Evolutionary conservation across 768 basidiomycete species (phyloP).

Genomic region (Lactifluus subvellereus): DNA sequence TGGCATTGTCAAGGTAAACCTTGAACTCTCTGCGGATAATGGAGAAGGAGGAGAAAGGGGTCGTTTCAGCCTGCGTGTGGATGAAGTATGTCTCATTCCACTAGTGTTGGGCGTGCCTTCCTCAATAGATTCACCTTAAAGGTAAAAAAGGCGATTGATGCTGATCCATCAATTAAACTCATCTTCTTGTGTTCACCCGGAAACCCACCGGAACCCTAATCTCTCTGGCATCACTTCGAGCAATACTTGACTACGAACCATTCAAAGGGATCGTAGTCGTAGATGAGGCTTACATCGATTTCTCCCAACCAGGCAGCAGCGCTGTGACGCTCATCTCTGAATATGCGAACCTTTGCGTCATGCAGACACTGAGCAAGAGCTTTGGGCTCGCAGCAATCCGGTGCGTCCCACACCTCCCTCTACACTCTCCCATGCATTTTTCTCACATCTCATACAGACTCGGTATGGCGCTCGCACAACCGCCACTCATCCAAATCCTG

Average conservation of each 20-base stretch:
- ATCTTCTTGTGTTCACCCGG: constrained; percentile 96
- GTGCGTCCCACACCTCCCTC: constrained; percentile 38
- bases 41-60: constrained; percentile 74
- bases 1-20: constrained; percentile 66
- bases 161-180: constrained; percentile 78
- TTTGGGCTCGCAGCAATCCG: constrained; percentile 95
- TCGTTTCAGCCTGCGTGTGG: constrained; percentile 67
- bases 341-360: constrained; percentile 87
- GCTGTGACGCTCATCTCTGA: constrained; percentile 68
- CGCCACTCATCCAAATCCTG: constrained; percentile 84
- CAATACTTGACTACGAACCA: constrained; percentile 66
- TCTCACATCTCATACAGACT: constrained; percentile 44
- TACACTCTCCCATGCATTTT: neutral
- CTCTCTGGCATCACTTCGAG: constrained; percentile 59
- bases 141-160: constrained; percentile 65
- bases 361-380: constrained; percentile 94
- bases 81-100: constrained; percentile 48
- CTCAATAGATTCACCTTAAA: constrained; percentile 31
- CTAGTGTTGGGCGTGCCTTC: neutral
- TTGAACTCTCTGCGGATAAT: constrained; percentile 50
- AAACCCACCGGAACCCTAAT: constrained; percentile 89
- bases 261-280: constrained; percentile 92
- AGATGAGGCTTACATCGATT: constrained; percentile 98
- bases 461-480: constrained; percentile 86
- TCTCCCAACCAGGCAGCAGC: constrained; percentile 55